phyloP scores from a whole-genome alignment of 2,329 filamentous ascomycete genomes.

The Furcasterigmium sp. region DNA sequence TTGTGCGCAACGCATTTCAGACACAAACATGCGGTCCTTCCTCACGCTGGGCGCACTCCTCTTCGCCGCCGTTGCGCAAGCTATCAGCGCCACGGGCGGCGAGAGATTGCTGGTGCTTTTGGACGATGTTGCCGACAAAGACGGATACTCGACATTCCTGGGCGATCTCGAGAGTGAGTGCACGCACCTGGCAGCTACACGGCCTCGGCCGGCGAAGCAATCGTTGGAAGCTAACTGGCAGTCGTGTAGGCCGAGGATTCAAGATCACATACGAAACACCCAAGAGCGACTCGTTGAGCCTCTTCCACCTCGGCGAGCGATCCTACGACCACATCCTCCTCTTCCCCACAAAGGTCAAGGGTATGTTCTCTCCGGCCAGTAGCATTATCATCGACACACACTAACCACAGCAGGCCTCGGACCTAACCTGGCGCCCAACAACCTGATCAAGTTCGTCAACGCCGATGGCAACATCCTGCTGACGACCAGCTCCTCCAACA shows the following conservation, averaged over 20 bases:
- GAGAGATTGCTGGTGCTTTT: slow-evolving; percentile 78
- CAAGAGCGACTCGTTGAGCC: slow-evolving; percentile 68
- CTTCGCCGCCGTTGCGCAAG: slow-evolving; percentile 62
- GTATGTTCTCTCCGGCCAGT: slow-evolving; percentile 34
- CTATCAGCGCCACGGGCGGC: slow-evolving; percentile 76
- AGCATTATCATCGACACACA: slow-evolving; percentile 25
- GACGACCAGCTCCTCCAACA: slow-evolving; percentile 66
- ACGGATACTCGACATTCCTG: slow-evolving; percentile 76
- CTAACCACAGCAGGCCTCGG: slow-evolving; percentile 53
- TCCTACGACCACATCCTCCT: slow-evolving; percentile 88
- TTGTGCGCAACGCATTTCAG: too few species aligned
- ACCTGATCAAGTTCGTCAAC: slow-evolving; percentile 87
- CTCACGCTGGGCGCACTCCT: slow-evolving; percentile 62
- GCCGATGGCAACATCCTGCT: slow-evolving; percentile 87
- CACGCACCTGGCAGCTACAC: too few species aligned
- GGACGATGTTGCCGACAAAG: slow-evolving; percentile 77
- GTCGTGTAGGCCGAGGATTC: slow-evolving; percentile 69
- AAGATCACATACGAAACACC: slow-evolving; percentile 76
- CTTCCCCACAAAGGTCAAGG: slow-evolving; percentile 86
- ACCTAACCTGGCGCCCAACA: slow-evolving; percentile 78
- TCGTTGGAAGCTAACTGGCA: not conserved
- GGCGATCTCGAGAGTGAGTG: slow-evolving; percentile 62
- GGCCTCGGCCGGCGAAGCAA: too few species aligned
- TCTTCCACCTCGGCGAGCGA: slow-evolving; percentile 84
- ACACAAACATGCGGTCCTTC: slow-evolving; percentile 65